A percentile compares a stretch with the other conserved stretches of the same genome.
Evolutionary conservation across 768 basidiomycete species (phyloP).

Genomic region (Auriscalpium microsporum): DNA sequence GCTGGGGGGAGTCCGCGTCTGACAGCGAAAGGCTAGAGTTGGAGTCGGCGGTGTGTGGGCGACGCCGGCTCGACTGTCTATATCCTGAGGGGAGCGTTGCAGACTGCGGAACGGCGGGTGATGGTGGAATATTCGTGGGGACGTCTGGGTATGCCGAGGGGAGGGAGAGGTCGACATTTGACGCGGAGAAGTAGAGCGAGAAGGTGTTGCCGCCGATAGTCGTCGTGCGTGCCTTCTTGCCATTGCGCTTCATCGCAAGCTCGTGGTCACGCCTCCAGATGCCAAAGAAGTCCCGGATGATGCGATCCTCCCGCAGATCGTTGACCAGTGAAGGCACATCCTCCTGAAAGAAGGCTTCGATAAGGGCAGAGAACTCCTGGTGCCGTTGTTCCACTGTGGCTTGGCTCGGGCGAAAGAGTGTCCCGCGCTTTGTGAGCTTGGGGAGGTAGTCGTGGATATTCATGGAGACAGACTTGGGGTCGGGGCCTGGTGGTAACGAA

Average conservation of each 20-base stretch:
- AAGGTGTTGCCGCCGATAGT: conserved; percentile 28
- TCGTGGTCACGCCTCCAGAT: conserved; percentile 71
- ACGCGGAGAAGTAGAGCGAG: conserved; percentile 48
- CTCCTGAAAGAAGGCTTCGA: conserved; percentile 49
- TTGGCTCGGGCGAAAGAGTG: conserved; percentile 63
- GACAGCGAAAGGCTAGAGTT: not conserved
- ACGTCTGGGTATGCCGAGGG: conserved; percentile 16
- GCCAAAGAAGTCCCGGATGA: conserved; percentile 71
- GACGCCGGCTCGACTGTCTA: not conserved
- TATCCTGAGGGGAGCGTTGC: not conserved
- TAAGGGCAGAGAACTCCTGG: conserved; percentile 48
- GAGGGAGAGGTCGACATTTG: conserved; percentile 25
- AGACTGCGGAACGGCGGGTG: not conserved
- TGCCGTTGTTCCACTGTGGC: conserved; percentile 57
- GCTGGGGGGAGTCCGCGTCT: not conserved
- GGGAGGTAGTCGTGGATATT: conserved; percentile 64
- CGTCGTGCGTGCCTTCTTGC: conserved; percentile 9
- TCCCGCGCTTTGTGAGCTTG: conserved; percentile 59
- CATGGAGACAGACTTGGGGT: conserved; percentile 62
- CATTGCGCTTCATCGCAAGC: conserved; percentile 35
- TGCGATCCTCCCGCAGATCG: conserved; percentile 50
- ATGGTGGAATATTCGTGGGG: conserved; percentile 9
- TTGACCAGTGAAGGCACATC: conserved; percentile 57
- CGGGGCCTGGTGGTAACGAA: conserved; percentile 76
- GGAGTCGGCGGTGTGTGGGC: not conserved